phyloP scores from a whole-genome alignment of 2,329 filamentous ascomycete genomes.

The Torrubiellomyces zombiae region DNA sequence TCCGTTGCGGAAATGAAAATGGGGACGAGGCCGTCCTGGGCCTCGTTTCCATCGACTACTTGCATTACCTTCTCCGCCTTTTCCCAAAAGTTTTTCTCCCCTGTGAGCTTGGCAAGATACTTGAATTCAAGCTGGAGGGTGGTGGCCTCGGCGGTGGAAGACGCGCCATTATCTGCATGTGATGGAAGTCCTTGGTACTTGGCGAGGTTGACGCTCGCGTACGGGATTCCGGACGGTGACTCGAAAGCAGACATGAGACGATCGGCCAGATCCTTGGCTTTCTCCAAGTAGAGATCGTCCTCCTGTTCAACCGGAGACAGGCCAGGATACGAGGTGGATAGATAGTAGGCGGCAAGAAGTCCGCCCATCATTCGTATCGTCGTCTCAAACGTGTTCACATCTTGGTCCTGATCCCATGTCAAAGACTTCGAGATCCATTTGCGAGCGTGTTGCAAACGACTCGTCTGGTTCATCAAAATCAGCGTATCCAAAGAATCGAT shows the following conservation, averaged over 20 bases:
- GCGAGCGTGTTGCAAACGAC: slow-evolving; percentile 64
- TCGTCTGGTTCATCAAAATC: slow-evolving; percentile 96
- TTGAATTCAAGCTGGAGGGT: slow-evolving; percentile 93
- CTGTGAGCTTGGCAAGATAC: slow-evolving; percentile 86
- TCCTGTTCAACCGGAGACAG: slow-evolving; percentile 59
- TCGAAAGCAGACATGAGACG: slow-evolving; percentile 78
- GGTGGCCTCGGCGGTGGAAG: slow-evolving; percentile 85
- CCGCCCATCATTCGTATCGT: slow-evolving; percentile 96
- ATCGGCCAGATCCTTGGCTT: slow-evolving; percentile 83
- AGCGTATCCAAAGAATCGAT: slow-evolving; percentile 90
- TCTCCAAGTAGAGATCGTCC: slow-evolving; percentile 86
- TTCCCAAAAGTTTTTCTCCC: slow-evolving; percentile 85
- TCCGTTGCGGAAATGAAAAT: slow-evolving; percentile 74
- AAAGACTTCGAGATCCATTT: slow-evolving; percentile 75
- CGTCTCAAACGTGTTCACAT: slow-evolving; percentile 95
- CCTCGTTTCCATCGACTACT: slow-evolving; percentile 68
- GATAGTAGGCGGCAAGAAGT: slow-evolving; percentile 80
- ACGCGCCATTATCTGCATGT: slow-evolving; percentile 72
- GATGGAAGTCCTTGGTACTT: slow-evolving; percentile 61
- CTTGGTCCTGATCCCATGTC: slow-evolving; percentile 80
- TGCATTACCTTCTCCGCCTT: slow-evolving; percentile 83
- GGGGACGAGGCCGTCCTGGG: slow-evolving; percentile 69
- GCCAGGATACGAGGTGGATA: slow-evolving; percentile 70
- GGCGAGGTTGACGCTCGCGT: slow-evolving; percentile 76
- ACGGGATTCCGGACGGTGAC: slow-evolving; percentile 71